Percentiles rank a stretch among this genome's conserved stretches.
Conservation (phyloP, 169 alveolate genomes). For the Perkinsus chesapeaki region DNA sequence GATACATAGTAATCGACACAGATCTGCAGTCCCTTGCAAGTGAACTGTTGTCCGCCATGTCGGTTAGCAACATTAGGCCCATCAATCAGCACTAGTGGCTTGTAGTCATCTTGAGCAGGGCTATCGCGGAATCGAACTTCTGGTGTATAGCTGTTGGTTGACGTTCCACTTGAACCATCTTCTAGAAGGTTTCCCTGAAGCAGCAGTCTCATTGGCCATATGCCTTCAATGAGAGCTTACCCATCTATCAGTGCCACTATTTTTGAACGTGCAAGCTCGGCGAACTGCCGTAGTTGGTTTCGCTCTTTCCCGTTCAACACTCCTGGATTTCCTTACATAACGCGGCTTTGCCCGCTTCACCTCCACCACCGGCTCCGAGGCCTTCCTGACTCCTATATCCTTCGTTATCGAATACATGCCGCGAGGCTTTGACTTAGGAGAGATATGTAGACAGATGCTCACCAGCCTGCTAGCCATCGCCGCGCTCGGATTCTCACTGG, state of each 20-base stretch:
- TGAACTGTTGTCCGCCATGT: constrained; percentile 50
- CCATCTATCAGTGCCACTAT: neutral
- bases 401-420: neutral
- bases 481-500: neutral
- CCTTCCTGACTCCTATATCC: neutral
- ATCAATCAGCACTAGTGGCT: constrained; percentile 47
- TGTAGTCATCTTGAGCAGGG: neutral
- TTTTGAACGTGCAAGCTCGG: neutral
- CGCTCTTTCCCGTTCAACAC: neutral
- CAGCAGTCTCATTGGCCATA: neutral
- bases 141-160: neutral
- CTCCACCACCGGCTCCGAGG: neutral
- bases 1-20: constrained; percentile 51
- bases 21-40: constrained; percentile 53
- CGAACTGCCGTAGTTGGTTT: neutral
- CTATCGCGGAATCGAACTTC: neutral
- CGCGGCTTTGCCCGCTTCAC: neutral
- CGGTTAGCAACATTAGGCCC: constrained; percentile 61
- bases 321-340: neutral
- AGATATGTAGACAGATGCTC: neutral
- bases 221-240: neutral
- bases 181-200: neutral
- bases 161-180: neutral
- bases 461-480: neutral
- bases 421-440: neutral